A percentile compares a stretch with the other conserved stretches of the same genome.
These are phyloP conservation scores for Tricladium varicosporioides DNA, from an alignment of 2,329 filamentous ascomycete species.

Conservation along the genomic window DNA sequence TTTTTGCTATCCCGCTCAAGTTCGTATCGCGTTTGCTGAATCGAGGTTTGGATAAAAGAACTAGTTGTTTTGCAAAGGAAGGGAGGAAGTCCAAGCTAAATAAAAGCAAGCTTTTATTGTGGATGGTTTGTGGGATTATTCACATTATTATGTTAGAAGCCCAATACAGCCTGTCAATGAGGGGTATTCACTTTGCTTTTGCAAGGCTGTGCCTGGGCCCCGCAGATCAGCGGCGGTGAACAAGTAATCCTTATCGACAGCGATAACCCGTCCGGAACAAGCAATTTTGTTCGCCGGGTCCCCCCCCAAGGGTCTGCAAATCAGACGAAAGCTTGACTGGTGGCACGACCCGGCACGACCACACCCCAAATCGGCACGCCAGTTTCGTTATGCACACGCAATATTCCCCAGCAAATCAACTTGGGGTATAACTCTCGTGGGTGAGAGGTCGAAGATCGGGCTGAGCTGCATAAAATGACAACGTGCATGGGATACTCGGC, in stretches of 20 bases:
- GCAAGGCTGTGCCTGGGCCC: background rate
- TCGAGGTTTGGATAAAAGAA: background rate
- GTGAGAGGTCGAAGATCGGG: background rate
- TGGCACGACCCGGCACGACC: background rate
- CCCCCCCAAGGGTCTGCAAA: background rate
- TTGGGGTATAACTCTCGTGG: background rate
- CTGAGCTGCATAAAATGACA: background rate
- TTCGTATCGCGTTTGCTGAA: background rate
- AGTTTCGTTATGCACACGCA: background rate
- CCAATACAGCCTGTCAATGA: background rate
- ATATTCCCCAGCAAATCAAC: background rate
- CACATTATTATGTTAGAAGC: no score
- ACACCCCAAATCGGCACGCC: background rate
- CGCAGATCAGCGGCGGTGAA: constrained; percentile 7
- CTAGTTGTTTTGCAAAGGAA: background rate
- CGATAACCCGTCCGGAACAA: constrained; percentile 6
- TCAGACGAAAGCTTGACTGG: constrained; percentile 4
- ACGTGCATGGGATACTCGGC: background rate
- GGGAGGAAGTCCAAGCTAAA: background rate
- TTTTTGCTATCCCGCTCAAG: constrained; percentile 13
- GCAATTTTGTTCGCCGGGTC: constrained; percentile 2
- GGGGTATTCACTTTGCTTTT: background rate
- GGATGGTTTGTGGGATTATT: background rate
- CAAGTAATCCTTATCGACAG: constrained; percentile 17
- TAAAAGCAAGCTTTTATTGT: background rate